These are phyloP conservation scores for Xylaria sp. DNA, from an alignment of 2,329 filamentous ascomycete species.

Conservation along the genomic window DNA sequence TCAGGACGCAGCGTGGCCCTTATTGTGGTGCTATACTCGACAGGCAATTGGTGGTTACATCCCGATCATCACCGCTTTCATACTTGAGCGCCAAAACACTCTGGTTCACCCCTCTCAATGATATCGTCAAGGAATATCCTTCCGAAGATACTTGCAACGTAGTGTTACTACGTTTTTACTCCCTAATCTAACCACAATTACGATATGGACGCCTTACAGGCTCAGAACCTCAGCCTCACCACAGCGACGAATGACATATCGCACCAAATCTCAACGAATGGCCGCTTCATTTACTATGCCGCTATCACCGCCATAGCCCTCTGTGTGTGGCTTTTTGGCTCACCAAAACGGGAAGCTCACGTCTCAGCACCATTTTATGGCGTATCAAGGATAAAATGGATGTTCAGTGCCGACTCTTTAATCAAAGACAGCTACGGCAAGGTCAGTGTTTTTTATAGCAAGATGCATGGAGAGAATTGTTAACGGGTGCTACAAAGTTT, in stretches of 20 bases:
- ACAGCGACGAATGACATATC: slow-evolving; percentile 41
- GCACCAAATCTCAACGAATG: slow-evolving; percentile 45
- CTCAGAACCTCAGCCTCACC: slow-evolving; percentile 41
- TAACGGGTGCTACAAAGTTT: slow-evolving; percentile 52
- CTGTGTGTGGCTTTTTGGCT: slow-evolving; percentile 55
- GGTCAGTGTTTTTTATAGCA: slow-evolving; percentile 46
- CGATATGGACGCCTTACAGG: slow-evolving; percentile 41
- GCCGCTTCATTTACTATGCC: slow-evolving; percentile 56
- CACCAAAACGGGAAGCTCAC: slow-evolving; percentile 46
- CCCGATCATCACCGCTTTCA: slow-evolving; percentile 2
- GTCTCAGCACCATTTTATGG: slow-evolving; percentile 60
- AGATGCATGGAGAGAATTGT: neutral
- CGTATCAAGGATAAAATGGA: slow-evolving; percentile 62
- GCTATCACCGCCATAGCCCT: slow-evolving; percentile 53
- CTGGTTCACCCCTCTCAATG: slow-evolving; percentile 1
- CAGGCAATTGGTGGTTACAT: neutral
- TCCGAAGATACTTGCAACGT: slow-evolving; percentile 7
- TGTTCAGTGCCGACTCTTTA: slow-evolving; percentile 61
- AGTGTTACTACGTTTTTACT: slow-evolving; percentile 15
- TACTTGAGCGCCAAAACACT: neutral
- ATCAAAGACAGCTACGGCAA: slow-evolving; percentile 62
- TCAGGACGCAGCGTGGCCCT: neutral
- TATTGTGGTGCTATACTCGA: slow-evolving; percentile 12
- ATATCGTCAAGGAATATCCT: neutral
- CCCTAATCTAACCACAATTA: slow-evolving; percentile 34